Base-by-base conservation (phyloP, 441 rosid species). In the Viola pubescens region DNA sequence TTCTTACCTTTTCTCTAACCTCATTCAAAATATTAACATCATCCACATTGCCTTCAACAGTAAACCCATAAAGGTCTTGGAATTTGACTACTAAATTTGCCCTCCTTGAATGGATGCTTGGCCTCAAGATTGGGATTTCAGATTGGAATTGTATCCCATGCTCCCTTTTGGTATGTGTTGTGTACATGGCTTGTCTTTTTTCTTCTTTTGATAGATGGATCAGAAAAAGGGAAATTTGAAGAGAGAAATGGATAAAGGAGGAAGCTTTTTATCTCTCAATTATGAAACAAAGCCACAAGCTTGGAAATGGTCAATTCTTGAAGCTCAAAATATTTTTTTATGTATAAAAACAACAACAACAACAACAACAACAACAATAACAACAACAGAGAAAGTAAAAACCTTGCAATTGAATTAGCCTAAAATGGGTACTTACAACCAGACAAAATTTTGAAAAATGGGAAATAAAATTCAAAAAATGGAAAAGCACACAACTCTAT, bases 31-130 rank as follows among this genome's bases (percentile, higher is more conserved):
- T 70, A 54, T 94, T 94, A 0, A 89, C 98, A 70, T 94, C 97
- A 75, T 94, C 98, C 63, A 94, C 98, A 76, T 94, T 94, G 67
- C 98, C 96, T 71, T 94, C 97, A 3, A 89, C 98, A 5, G 87
- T 84, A 77, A 94, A 94, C 0, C 94, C 91, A 66, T 94, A 94
- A 6, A 89, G 75, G 80, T 94, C 98, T 53, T 94, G 97, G 65
- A 94, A 94, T 70, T 94, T 94, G 4, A 94, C 98, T 3, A 77
- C 67, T 56, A 94, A 58, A 73, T 87, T 88, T 49, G 96, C 97
- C 75, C 97, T 83, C 67, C 97, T 74, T 0, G 98, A 79, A 78
- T 91, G 96, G 72, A 91, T 91, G 73, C 96, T 91, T 6, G 92
- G 98, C 72, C 97, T 80, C 74, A 92, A 79, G 66, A 81, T 75